Percentiles rank a stretch among this genome's conserved stretches.
These are phyloP conservation scores for Fusarium phyllophilum DNA, from an alignment of 2,329 filamentous ascomycete species.

Conservation along the genomic window DNA sequence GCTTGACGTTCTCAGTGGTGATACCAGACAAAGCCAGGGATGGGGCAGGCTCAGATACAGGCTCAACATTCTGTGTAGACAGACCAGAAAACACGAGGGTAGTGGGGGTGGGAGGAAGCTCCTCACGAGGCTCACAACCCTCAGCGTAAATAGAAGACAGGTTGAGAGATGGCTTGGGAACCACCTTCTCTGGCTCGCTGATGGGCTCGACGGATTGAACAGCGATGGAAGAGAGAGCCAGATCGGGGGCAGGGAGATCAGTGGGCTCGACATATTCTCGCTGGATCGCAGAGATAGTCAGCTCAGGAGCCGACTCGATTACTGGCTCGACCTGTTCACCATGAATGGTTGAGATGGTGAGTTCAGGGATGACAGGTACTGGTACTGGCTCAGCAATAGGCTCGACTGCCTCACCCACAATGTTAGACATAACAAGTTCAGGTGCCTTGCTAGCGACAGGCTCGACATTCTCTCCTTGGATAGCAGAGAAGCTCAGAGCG, in stretches of 20 bases:
- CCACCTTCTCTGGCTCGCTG: constrained; percentile 47
- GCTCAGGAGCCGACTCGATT: constrained; percentile 16
- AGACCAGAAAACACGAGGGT: constrained; percentile 50
- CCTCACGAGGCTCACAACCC: constrained; percentile 50
- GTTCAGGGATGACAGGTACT: constrained; percentile 22
- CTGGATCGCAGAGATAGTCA: constrained; percentile 38
- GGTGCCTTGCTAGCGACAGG: constrained; percentile 17
- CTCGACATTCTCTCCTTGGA: constrained; percentile 39
- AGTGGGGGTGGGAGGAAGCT: constrained; percentile 38
- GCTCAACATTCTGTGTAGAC: constrained; percentile 51
- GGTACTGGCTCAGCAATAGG: constrained; percentile 16
- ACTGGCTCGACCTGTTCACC: constrained; percentile 40
- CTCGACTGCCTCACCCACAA: constrained; percentile 25
- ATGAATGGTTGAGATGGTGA: constrained; percentile 33
- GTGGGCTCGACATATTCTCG: constrained; percentile 42
- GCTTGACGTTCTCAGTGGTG: constrained; percentile 51
- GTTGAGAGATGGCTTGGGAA: constrained; percentile 43
- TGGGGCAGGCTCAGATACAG: constrained; percentile 43
- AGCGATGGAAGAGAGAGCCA: constrained; percentile 46
- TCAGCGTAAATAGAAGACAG: constrained; percentile 47
- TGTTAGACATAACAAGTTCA: constrained; percentile 24
- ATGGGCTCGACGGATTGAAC: constrained; percentile 48
- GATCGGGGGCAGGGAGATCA: constrained; percentile 31
- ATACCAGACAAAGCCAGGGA: constrained; percentile 32
- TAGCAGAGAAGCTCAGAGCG: constrained; percentile 31